phyloP scores from a whole-genome alignment of 345 rosid species.

The Geranium brycei region DNA sequence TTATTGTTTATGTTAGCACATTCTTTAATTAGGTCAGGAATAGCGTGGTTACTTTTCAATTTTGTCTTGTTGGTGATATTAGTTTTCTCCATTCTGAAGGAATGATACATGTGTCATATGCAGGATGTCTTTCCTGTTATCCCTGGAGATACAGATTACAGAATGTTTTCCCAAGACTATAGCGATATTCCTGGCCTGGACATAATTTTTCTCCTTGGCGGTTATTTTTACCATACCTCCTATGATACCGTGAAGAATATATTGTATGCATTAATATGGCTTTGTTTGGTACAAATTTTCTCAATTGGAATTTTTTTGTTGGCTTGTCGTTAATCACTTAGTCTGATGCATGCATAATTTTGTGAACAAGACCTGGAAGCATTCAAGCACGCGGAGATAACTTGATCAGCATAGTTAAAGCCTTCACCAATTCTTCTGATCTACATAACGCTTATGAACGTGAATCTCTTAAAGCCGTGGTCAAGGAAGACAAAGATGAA shows the following conservation, averaged over 20 bases:
- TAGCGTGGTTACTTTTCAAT: not conserved
- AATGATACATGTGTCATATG: slow-evolving; percentile 6
- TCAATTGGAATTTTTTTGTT: slow-evolving; percentile 12
- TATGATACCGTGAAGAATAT: slow-evolving; percentile 87
- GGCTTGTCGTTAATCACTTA: slow-evolving; percentile 18
- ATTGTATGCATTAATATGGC: slow-evolving; percentile 69
- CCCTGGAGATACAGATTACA: slow-evolving; percentile 95
- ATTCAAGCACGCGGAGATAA: slow-evolving; percentile 98
- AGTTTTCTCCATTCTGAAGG: not conserved
- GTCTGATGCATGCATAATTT: slow-evolving; percentile 18
- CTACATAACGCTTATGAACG: slow-evolving; percentile 50
- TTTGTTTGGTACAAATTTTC: slow-evolving; percentile 40
- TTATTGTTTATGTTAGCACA: not conserved
- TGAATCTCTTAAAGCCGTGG: slow-evolving; percentile 25
- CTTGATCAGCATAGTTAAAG: slow-evolving; percentile 57
- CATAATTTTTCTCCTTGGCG: slow-evolving; percentile 88
- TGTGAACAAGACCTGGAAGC: slow-evolving; percentile 81
- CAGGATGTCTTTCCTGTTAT: slow-evolving; percentile 87
- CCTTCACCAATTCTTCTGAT: slow-evolving; percentile 67
- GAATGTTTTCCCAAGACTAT: slow-evolving; percentile 82
- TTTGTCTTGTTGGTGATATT: not conserved
- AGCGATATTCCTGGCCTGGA: slow-evolving; percentile 92
- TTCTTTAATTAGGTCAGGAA: not conserved
- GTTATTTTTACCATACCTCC: slow-evolving; percentile 96
- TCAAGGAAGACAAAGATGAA: slow-evolving; percentile 33